Conservation (phyloP, 176 grass and related monocot genomes). For the Oryza brachyantha region DNA sequence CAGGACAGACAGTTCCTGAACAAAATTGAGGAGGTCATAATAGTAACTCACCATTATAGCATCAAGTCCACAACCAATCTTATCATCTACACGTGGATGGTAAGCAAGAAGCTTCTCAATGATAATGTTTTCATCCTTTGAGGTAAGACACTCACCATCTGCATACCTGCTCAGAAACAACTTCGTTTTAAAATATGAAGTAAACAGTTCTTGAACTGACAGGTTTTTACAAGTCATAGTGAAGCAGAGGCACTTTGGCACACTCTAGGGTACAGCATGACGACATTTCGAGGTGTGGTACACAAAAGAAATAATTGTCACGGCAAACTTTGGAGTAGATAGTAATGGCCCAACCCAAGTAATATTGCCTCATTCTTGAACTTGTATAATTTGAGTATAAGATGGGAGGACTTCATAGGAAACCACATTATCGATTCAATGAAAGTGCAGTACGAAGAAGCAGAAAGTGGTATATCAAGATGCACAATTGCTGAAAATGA, state of each 20-base stretch:
- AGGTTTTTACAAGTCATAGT: not conserved
- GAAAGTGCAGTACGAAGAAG: not conserved
- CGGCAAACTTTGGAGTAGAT: not conserved
- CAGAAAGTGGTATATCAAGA: not conserved
- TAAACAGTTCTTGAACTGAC: not conserved
- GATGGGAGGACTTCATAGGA: not conserved
- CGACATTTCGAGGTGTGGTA: not conserved
- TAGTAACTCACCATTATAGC: slow-evolving; percentile 68
- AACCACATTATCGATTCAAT: not conserved
- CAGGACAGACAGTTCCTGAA: not conserved
- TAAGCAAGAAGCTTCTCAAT: slow-evolving; percentile 73
- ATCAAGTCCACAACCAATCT: slow-evolving; percentile 84
- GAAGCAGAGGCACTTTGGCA: not conserved
- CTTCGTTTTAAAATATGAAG: not conserved
- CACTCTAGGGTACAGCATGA: not conserved
- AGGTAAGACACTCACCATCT: slow-evolving; percentile 64
- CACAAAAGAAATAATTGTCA: not conserved
- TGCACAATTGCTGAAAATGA: not conserved
- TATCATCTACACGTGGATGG: slow-evolving; percentile 73
- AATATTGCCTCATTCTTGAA: not conserved
- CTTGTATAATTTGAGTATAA: not conserved
- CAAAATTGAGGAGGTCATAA: not conserved
- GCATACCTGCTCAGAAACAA: slow-evolving; percentile 50
- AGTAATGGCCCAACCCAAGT: not conserved
- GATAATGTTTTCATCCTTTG: slow-evolving; percentile 57